Conservation (phyloP, 2,329 filamentous ascomycete genomes). For the Fusarium sp. region DNA sequence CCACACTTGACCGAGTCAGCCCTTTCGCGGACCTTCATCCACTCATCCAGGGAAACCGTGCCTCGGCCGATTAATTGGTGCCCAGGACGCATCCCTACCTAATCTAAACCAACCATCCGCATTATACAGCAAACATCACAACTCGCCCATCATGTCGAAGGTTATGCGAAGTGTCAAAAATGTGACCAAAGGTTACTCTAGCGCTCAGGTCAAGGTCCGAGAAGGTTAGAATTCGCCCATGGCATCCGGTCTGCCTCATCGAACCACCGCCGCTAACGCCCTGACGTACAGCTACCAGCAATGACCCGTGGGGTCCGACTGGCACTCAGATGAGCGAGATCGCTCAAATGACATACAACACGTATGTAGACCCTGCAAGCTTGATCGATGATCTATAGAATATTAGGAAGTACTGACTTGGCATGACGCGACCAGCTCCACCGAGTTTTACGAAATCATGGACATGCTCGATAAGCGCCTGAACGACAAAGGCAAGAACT, state of each 20-base stretch:
- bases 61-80: constrained; percentile 38
- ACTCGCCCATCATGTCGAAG: constrained; percentile 80
- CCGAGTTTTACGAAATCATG: constrained; percentile 99
- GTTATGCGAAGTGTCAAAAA: constrained; percentile 98
- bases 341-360: constrained; percentile 96
- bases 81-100: constrained; percentile 31
- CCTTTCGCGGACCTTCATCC: constrained; percentile 17
- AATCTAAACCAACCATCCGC: constrained; percentile 10
- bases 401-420: constrained; percentile 32
- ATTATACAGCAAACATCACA: constrained; percentile 15
- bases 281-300: constrained; percentile 83
- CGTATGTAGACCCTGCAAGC: constrained; percentile 67
- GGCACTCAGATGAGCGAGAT: constrained; percentile 99
- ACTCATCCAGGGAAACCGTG: constrained; percentile 23
- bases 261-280: constrained; percentile 33
- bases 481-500: constrained; percentile 99
- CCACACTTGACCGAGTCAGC: constrained; percentile 8
- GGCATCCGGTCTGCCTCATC: background rate
- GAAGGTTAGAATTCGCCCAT: constrained; percentile 73
- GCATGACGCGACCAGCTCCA: constrained; percentile 69
- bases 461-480: constrained; percentile 99
- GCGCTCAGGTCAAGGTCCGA: constrained; percentile 96
- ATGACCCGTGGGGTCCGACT: constrained; percentile 97
- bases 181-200: constrained; percentile 98
- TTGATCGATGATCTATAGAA: background rate